Evolutionary conservation across 495 filamentous ascomycete species (phyloP).

Genomic region (Trichoderma gamsii): DNA sequence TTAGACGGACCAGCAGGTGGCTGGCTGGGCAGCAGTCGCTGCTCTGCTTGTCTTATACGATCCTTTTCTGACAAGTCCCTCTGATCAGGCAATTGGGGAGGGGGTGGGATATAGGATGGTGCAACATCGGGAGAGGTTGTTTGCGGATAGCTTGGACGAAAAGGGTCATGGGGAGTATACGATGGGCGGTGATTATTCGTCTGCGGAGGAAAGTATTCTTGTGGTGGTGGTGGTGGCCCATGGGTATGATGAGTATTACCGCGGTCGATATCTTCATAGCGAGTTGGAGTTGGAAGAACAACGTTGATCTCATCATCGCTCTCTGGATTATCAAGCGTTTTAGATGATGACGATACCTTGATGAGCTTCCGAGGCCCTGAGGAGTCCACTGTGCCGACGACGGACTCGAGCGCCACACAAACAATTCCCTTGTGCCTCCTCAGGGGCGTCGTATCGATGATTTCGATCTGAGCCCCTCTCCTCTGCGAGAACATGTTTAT

Average conservation of each 20-base stretch:
- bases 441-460: slow-evolving; percentile 85
- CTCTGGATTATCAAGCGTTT: not conserved
- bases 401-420: slow-evolving; percentile 71
- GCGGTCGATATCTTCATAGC: slow-evolving; percentile 1
- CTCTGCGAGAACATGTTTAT: slow-evolving; percentile 45
- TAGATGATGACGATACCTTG: slow-evolving; percentile 6
- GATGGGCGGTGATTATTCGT: not conserved
- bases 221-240: slow-evolving; percentile 17
- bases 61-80: slow-evolving; percentile 62
- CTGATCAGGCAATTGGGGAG: slow-evolving; percentile 46
- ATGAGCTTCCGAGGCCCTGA: slow-evolving; percentile 32
- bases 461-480: slow-evolving; percentile 76
- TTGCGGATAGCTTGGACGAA: not conserved
- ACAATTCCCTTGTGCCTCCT: slow-evolving; percentile 84
- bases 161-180: not conserved
- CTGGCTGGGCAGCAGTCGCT: slow-evolving; percentile 63
- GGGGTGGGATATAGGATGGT: slow-evolving; percentile 43
- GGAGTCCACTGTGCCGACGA: slow-evolving; percentile 84
- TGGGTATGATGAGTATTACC: not conserved
- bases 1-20: slow-evolving; percentile 53
- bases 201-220: slow-evolving; percentile 22
- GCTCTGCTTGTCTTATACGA: slow-evolving; percentile 59
- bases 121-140: slow-evolving; percentile 15
- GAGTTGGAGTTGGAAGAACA: not conserved
- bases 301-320: not conserved